Base-by-base conservation (phyloP, 805 yeast genomes). In the Candida manassasensis region DNA sequence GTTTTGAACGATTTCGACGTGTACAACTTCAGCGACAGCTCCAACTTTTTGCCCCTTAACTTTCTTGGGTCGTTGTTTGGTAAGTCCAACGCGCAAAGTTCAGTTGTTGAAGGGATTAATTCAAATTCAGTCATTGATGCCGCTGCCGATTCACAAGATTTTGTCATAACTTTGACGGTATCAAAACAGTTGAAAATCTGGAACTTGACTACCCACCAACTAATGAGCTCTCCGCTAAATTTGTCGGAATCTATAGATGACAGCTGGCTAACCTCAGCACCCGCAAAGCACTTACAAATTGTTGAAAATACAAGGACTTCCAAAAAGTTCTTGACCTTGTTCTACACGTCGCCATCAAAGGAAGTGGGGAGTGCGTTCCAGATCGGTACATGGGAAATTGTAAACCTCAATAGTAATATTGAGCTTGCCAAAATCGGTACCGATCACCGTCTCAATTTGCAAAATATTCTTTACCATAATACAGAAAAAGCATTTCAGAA, bases 131-230 rank as follows among this genome's bases (percentile, higher is more conserved):
- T 71, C 1, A 70, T 71, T 24, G 69, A 71, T 19, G 52, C 64
- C 6, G 48, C 70, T 2, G 13, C 26, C 12, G 50, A 70, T 0
- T 55, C 61, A 26, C 56, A 70, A 0, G 56, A 51, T 1, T 53
- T 58, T 3, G 52, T 74, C 4, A 60, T 73, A 3, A 73, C 87
- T 0, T 59, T 79, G 21, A 65, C 84, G 0, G 69, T 80, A 14
- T 68, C 75, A 47, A 74, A 73, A 45, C 54, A 53, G 4, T 44
- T 85, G 22, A 73, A 77, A 41, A 44, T 83, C 14, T 85, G 93
- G 89, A 69, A 77, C 19, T 47, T 81, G 3, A 42, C 49, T 0
- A 45, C 63, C 2, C 69, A 63, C 32, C 58, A 50, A 34, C 52
- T 52, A 17, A 34, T 41, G 0, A 36, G 34, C 10, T 19, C 34